phyloP scores from a whole-genome alignment of 2,329 filamentous ascomycete species.

The Truncatella angustata region DNA sequence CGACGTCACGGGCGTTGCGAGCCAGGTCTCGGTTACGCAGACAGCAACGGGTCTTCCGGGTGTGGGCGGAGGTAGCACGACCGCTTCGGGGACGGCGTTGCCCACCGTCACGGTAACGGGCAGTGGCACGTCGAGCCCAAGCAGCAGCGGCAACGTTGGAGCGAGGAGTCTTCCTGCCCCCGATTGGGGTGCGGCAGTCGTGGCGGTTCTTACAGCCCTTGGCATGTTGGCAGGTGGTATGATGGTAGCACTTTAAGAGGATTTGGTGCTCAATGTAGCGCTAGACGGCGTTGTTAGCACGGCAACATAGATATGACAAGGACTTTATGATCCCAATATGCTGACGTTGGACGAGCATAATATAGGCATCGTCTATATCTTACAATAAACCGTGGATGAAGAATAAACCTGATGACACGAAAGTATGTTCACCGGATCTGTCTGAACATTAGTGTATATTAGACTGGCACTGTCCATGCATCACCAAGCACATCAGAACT shows the following conservation, averaged over 20 bases:
- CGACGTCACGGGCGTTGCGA: conserved; percentile 40
- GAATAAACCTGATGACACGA: too few relatives aligned
- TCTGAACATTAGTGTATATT: too few relatives aligned
- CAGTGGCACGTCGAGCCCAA: conserved; percentile 10
- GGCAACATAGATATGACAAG: too few relatives aligned
- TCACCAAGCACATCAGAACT: too few relatives aligned
- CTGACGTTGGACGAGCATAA: too few relatives aligned
- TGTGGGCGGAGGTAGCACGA: conserved; percentile 5
- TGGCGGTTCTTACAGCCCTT: neutral
- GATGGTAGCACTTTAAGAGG: neutral
- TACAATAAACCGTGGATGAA: too few relatives aligned
- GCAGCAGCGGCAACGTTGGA: conserved; percentile 17
- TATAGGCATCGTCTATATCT: too few relatives aligned
- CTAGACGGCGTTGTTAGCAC: too few relatives aligned
- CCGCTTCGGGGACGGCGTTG: conserved; percentile 9
- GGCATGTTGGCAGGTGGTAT: conserved; percentile 2
- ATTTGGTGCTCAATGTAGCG: too few relatives aligned
- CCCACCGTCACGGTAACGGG: conserved; percentile 13
- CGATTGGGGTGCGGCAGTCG: conserved; percentile 18
- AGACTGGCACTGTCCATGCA: too few relatives aligned
- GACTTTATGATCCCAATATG: too few relatives aligned
- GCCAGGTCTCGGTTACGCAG: conserved; percentile 26
- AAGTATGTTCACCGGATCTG: too few relatives aligned
- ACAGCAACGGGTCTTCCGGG: conserved; percentile 20
- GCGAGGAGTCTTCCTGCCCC: conserved; percentile 16